Evolutionary conservation across 2,329 filamentous ascomycete species (phyloP).

Genomic region (Colletotrichum horii): DNA sequence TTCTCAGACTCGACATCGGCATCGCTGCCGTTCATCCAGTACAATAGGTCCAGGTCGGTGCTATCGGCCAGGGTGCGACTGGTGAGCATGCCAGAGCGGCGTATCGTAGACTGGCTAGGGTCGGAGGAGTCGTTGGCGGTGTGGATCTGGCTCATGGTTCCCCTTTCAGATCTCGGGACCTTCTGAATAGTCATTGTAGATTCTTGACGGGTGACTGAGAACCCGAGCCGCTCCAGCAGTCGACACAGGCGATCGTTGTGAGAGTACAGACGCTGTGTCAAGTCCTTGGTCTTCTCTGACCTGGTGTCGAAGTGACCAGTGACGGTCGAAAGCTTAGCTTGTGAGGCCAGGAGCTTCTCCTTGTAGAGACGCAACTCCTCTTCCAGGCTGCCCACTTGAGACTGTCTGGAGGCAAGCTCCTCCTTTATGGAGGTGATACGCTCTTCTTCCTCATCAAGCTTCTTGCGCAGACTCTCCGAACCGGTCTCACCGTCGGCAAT

Average conservation of each 20-base stretch:
- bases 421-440: conserved; percentile 72
- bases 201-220: conserved; percentile 77
- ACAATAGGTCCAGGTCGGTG: conserved; percentile 74
- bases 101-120: conserved; percentile 50
- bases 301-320: conserved; percentile 70
- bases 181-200: conserved; percentile 78
- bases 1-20: conserved; percentile 71
- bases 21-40: conserved; percentile 79
- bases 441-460: conserved; percentile 76
- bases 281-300: conserved; percentile 76
- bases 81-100: conserved; percentile 57
- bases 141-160: conserved; percentile 44
- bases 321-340: conserved; percentile 56
- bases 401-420: conserved; percentile 75
- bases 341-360: conserved; percentile 64
- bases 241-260: conserved; percentile 85
- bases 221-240: conserved; percentile 86
- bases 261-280: conserved; percentile 81
- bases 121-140: conserved; percentile 65
- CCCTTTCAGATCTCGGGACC: conserved; percentile 64
- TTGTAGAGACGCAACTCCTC: conserved; percentile 75
- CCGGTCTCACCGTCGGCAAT: conserved; percentile 85
- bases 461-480: conserved; percentile 77
- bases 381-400: conserved; percentile 77
- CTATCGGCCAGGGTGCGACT: conserved; percentile 64